Percentiles rank a stretch among this genome's conserved stretches.
Conservation (phyloP, 495 filamentous ascomycete species). For the Ascodesmis nigricans region DNA sequence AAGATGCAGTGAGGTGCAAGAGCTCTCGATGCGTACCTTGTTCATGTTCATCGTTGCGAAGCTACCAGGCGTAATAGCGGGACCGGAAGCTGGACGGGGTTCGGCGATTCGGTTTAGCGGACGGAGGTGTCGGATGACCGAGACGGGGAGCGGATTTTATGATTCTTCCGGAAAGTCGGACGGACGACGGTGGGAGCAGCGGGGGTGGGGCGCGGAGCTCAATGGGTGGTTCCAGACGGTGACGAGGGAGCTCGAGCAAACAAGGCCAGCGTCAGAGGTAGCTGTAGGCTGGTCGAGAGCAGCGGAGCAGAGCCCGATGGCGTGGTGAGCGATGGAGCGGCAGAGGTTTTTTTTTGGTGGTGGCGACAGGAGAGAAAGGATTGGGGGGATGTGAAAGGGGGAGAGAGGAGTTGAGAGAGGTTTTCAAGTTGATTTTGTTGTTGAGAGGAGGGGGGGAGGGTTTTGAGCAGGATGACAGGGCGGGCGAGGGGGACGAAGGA, state of each 20-base stretch:
- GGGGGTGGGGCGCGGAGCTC: no score
- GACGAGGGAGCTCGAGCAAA: conserved; percentile 7
- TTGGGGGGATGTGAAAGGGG: no score
- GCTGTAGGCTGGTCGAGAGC: not conserved
- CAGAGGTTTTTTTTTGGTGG: conserved; percentile 3
- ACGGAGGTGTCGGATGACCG: conserved; percentile 2
- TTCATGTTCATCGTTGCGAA: conserved; percentile 16
- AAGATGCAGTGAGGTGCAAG: not conserved
- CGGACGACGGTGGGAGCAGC: conserved; percentile 1
- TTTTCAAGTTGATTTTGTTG: no score
- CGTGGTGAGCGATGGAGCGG: no score
- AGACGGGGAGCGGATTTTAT: no score
- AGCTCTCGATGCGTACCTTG: conserved; percentile 11
- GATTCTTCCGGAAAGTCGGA: no score
- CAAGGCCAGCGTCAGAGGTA: conserved; percentile 5
- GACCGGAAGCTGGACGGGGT: not conserved
- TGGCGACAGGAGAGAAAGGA: not conserved
- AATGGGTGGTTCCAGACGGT: no score
- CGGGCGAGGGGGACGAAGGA: no score
- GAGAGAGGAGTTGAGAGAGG: no score
- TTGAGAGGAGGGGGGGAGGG: no score
- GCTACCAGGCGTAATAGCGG: conserved; percentile 11
- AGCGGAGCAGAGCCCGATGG: no score
- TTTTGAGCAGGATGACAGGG: no score
- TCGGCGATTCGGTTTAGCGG: not conserved